Evolutionary conservation across 345 rosid species (phyloP), one percentile per base, ranked within the genome.

Genomic region (Pseudoturritis turrita): DNA sequence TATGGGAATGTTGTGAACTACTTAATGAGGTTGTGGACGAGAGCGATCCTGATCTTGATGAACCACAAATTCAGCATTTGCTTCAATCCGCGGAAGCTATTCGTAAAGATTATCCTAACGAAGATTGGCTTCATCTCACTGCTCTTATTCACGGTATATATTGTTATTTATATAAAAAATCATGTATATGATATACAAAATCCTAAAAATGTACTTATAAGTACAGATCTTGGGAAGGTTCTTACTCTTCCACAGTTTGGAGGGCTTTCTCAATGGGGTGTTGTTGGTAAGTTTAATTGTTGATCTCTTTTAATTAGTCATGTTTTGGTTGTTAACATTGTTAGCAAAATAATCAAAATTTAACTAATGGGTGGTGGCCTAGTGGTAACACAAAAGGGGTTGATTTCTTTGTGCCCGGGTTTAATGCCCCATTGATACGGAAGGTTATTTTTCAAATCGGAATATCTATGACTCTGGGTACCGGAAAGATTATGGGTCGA

Each of bases 1-100:
- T 85, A 36, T 85, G 95, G 91, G 87, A 88, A 71, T 83, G 95
- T 59, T 88, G 91, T 23, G 91, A 86, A 57, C 81, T 86, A 2
- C 71, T 85, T 0, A 89, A 87, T 25, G 75, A 83, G 31, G 86
- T 86, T 0, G 88, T 85, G 21, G 91, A 86, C 53, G 85, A 84
- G n/a, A 86, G 94, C 31, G 89, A 88, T 59, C 89, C 88, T 8
- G 89, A 86, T 41, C 69, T 88, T 1, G 87, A 87, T 17, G 91
- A 89, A 76, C 87, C 91, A 47, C 89, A 85, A 67, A 89, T 87
- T 57, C 87, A 86, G 36, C 95, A 89, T 36, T 77, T 89, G 72
- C 64, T 89, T 70, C 91, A 87, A 70, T 78, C 87, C 1, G 89
- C 91, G 1, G 95, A 89, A 70, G 95, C 95, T 2, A 82, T 85